Conservation (phyloP, 371 early-diverging fungal species). For the Rhizomucor miehei region DNA sequence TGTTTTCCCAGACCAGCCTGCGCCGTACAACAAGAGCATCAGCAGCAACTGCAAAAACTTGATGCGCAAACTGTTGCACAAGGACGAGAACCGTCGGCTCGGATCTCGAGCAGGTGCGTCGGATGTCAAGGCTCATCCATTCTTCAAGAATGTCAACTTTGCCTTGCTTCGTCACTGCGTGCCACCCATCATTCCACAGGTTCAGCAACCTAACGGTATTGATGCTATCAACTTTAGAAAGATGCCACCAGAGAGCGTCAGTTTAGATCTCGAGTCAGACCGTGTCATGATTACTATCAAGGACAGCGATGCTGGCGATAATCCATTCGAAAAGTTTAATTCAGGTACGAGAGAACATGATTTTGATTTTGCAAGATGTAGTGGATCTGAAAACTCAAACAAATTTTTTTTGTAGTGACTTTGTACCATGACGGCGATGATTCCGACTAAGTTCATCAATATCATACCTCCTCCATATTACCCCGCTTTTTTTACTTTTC, state of each 20-base stretch:
- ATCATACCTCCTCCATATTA: too few relatives aligned
- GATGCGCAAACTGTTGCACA: constrained; percentile 80
- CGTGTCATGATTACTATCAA: constrained; percentile 22
- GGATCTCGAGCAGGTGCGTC: constrained; percentile 90
- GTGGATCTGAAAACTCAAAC: too few relatives aligned
- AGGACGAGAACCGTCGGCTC: constrained; percentile 83
- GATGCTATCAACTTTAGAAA: constrained; percentile 72
- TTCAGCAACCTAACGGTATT: constrained; percentile 52
- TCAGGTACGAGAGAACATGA: constrained; percentile 59
- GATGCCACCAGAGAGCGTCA: constrained; percentile 60
- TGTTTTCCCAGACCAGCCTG: constrained; percentile 65
- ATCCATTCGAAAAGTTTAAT: constrained; percentile 70
- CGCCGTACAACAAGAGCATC: constrained; percentile 23
- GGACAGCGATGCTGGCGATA: constrained; percentile 8
- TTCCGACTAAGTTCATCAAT: too few relatives aligned
- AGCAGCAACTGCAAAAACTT: constrained; percentile 67
- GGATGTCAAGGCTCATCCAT: constrained; percentile 91
- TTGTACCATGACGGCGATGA: too few relatives aligned
- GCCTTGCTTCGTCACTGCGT: constrained; percentile 80
- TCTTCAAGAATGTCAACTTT: constrained; percentile 93
- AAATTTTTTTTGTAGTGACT: too few relatives aligned
- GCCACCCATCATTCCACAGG: constrained; percentile 88
- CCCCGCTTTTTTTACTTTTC: too few relatives aligned
- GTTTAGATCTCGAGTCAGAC: constrained; percentile 61
- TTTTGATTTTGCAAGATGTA: too few relatives aligned